Evolutionary conservation across 495 filamentous ascomycete species (phyloP).

Genomic region (Jackrogersella multiformis): DNA sequence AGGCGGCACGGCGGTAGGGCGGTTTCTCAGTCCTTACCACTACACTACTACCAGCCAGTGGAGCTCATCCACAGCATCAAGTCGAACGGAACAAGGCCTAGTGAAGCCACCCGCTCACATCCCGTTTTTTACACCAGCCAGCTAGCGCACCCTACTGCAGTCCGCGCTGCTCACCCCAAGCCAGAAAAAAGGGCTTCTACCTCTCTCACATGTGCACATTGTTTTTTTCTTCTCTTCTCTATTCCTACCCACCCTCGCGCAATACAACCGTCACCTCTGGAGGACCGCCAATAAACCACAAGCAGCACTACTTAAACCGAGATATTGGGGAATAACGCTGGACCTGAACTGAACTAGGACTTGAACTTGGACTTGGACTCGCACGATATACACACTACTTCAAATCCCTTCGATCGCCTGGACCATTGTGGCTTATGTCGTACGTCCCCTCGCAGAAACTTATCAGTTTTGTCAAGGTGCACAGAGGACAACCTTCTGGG

Average conservation of each 20-base stretch:
- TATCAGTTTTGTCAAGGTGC: conserved; percentile 35
- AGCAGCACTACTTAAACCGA: conserved; percentile 20
- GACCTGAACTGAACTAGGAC: conserved; percentile 28
- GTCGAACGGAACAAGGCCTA: conserved; percentile 32
- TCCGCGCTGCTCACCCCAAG: conserved; percentile 5
- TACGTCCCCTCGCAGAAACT: conserved; percentile 13
- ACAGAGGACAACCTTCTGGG: conserved; percentile 38
- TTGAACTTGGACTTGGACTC: conserved; percentile 26
- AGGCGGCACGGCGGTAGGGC: conserved; percentile 30
- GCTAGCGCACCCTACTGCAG: conserved; percentile 29
- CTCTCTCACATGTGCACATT: conserved; percentile 26
- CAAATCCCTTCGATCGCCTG: conserved; percentile 18
- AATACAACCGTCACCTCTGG: conserved; percentile 37
- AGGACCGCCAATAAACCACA: conserved; percentile 37
- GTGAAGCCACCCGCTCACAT: conserved; percentile 33
- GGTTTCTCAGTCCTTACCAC: conserved; percentile 22
- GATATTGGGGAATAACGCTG: conserved; percentile 29
- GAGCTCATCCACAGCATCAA: conserved; percentile 16
- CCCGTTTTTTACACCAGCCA: conserved; percentile 34
- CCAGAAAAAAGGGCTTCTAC: conserved; percentile 15
- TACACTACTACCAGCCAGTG: conserved; percentile 29
- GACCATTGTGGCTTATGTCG: conserved; percentile 32
- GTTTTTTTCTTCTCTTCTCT: conserved; percentile 15
- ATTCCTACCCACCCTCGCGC: conserved; percentile 42
- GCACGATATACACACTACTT: conserved; percentile 39